A percentile compares a stretch with the other conserved stretches of the same genome.
These are phyloP conservation scores for Picea glauca DNA, from an alignment of 75 land plant species.

Conservation along the genomic window DNA sequence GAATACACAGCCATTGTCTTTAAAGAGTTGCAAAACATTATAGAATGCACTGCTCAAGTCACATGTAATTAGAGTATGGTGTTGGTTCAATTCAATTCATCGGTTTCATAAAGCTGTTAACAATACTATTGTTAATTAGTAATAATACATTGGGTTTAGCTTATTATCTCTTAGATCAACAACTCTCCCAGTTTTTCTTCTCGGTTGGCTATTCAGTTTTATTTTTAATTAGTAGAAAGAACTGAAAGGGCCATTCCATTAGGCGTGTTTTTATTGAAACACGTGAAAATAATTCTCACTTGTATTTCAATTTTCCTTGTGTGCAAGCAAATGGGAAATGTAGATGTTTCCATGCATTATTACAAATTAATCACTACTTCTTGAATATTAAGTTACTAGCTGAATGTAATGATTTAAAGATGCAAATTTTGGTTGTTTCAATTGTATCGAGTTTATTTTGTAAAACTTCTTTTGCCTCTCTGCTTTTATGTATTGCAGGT, in stretches of 20 bases:
- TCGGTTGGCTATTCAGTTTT: neutral
- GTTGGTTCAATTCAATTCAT: neutral
- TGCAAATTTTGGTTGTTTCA: neutral
- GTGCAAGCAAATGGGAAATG: neutral
- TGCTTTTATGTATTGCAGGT: constrained; percentile 7
- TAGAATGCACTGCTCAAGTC: neutral
- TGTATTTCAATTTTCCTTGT: too few species aligned
- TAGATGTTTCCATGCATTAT: neutral
- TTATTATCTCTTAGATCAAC: neutral
- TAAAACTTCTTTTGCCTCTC: neutral
- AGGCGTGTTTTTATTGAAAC: neutral
- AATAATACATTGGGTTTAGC: neutral
- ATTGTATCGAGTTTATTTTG: neutral
- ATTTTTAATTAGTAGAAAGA: neutral
- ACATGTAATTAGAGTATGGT: neutral
- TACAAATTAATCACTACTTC: neutral
- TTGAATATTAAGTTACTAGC: neutral
- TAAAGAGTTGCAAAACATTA: neutral
- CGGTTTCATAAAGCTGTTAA: neutral
- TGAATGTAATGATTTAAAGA: neutral
- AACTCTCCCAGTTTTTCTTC: neutral
- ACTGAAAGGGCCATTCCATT: neutral
- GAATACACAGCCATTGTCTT: neutral
- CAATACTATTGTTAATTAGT: too few species aligned
- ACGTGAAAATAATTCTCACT: neutral